Conservation (phyloP, 2,329 filamentous ascomycete genomes). For the Thielaviopsis musarum region DNA sequence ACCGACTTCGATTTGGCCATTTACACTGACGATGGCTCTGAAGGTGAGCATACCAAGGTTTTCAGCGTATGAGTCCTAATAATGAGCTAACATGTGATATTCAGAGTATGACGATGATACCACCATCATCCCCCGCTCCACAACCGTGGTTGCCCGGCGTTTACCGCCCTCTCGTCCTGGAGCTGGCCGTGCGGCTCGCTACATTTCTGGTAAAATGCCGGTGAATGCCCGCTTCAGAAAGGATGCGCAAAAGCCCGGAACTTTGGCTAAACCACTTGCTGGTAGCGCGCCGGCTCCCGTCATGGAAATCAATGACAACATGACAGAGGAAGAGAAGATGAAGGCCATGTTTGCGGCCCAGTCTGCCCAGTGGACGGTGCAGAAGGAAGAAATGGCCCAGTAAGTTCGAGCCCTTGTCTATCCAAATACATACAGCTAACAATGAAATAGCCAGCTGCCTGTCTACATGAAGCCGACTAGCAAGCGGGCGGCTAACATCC, state of each 20-base stretch:
- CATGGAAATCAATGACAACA: conserved; percentile 55
- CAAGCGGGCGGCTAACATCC: conserved; percentile 59
- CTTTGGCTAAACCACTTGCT: conserved; percentile 52
- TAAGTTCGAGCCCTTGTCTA: conserved; percentile 22
- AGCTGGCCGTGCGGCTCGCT: conserved; percentile 78
- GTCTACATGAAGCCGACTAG: conserved; percentile 36
- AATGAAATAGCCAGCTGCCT: conserved; percentile 36
- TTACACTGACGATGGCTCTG: conserved; percentile 77
- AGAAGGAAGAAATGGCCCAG: conserved; percentile 87
- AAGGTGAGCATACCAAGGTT: conserved; percentile 46
- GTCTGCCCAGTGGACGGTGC: conserved; percentile 79
- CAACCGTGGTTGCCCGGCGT: conserved; percentile 77
- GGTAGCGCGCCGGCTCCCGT: conserved; percentile 36
- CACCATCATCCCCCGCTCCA: conserved; percentile 88
- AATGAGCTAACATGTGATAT: not conserved
- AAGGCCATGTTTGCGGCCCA: conserved; percentile 82
- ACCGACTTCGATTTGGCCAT: conserved; percentile 93
- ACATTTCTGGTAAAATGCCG: conserved; percentile 93
- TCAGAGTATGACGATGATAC: conserved; percentile 95
- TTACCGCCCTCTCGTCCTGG: conserved; percentile 72
- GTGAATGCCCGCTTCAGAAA: conserved; percentile 11
- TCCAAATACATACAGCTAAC: conserved; percentile 19
- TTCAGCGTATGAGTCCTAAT: not conserved
- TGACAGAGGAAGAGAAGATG: conserved; percentile 89
- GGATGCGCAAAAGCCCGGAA: conserved; percentile 59